Percentiles rank a stretch among this genome's conserved stretches.
phyloP scores from a whole-genome alignment of 1,284 basidiomycete genomes.

The Trichosporon sp. region DNA sequence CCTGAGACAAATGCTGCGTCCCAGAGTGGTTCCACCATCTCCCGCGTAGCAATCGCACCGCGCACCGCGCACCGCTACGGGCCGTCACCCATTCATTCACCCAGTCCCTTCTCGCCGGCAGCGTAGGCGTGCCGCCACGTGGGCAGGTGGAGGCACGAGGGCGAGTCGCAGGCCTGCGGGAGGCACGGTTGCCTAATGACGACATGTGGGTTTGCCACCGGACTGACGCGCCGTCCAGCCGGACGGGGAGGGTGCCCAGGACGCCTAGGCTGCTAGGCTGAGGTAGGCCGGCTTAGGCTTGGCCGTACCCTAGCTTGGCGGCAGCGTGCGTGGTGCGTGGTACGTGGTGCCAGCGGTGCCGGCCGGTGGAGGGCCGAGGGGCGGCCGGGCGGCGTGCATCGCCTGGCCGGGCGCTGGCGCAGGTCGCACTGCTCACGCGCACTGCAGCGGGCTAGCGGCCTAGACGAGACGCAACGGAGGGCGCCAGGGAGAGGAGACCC shows the following conservation, averaged over 20 bases:
- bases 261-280: too few relatives aligned
- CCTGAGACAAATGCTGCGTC: not conserved
- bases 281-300: too few relatives aligned
- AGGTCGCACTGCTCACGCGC: too few relatives aligned
- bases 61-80: not conserved
- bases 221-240: too few relatives aligned
- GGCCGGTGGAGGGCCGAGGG: not conserved
- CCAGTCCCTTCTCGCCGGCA: not conserved
- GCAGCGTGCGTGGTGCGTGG: too few relatives aligned
- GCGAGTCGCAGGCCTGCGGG: not conserved
- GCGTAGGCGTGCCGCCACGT: not conserved
- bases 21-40: not conserved
- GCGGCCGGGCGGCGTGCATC: not conserved
- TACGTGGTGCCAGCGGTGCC: not conserved
- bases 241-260: not conserved
- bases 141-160: too few relatives aligned
- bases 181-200: not conserved
- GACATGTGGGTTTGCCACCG: too few relatives aligned
- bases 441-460: too few relatives aligned
- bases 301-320: not conserved
- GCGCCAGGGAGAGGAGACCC: not conserved
- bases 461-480: not conserved
- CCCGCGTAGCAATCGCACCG: too few relatives aligned
- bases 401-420: too few relatives aligned
- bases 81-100: not conserved